Conservation (phyloP, 805 yeast species). For the Pichia nanzhaoensis region DNA sequence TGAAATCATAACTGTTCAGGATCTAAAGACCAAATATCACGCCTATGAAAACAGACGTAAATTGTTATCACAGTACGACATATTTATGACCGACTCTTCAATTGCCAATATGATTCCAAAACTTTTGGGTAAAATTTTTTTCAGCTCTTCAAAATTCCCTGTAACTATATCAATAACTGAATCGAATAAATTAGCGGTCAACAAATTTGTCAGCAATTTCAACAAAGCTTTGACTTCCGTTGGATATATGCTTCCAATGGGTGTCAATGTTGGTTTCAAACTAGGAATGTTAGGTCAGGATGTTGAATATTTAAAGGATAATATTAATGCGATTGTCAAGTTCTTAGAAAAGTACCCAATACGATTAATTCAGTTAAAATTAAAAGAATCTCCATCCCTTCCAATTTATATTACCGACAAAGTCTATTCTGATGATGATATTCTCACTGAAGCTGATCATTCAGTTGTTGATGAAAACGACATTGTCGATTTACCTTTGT, state of each 20-base stretch:
- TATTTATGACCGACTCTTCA: constrained; percentile 81
- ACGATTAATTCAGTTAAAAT: constrained; percentile 59
- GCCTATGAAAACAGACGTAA: constrained; percentile 84
- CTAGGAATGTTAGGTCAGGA: constrained; percentile 52
- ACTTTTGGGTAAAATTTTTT: constrained; percentile 75
- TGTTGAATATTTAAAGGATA: constrained; percentile 48
- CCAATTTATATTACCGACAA: constrained; percentile 72
- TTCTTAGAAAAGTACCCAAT: constrained; percentile 38
- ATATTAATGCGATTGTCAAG: constrained; percentile 48
- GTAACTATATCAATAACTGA: constrained; percentile 45
- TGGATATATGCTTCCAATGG: constrained; percentile 62
- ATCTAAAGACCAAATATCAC: constrained; percentile 79
- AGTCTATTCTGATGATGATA: constrained; percentile 42
- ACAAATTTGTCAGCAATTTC: constrained; percentile 52
- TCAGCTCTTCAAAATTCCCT: constrained; percentile 56
- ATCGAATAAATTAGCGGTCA: constrained; percentile 29
- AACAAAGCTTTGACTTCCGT: constrained; percentile 52
- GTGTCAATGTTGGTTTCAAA: constrained; percentile 57
- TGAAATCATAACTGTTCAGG: constrained; percentile 61
- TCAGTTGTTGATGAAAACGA: constrained; percentile 14
- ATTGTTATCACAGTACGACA: constrained; percentile 57
- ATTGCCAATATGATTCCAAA: constrained; percentile 76
- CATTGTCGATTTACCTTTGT: constrained; percentile 34
- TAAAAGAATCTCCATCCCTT: constrained; percentile 68
- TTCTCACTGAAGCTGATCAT: constrained; percentile 30